Base-by-base conservation (phyloP, 2,329 filamentous ascomycete genomes). In the Colletotrichum musicola region DNA sequence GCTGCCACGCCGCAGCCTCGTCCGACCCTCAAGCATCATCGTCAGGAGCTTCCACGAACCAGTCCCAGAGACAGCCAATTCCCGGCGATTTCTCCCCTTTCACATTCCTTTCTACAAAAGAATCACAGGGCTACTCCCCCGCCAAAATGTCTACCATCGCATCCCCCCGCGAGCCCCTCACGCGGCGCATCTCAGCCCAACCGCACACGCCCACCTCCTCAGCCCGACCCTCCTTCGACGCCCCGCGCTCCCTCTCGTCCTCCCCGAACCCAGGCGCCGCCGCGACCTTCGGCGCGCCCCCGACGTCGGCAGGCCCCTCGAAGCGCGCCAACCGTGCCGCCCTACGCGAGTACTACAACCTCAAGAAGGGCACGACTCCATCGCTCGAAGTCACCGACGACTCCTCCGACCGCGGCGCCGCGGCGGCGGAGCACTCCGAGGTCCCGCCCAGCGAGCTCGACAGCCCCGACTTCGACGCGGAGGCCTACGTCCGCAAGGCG, bases 311-410 rank as follows among this genome's bases (percentile, higher is more conserved):
- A 75, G 74, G 54, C 74, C 76, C 73, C 70, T 78, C 71, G 67
- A 86, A 83, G 71, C 84, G 86, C 64, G 82, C 92, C 70, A 97
- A 97, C 81, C 92, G 95, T 72, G 89, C 92, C 64, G 95, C 95
- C 6, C 87, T 98, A 20, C 92, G 96, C 74, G 94, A 98, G 77
- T 98, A 97, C 84, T 98, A 98, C 82, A 96, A 96, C 77, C 87
- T 98, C 57, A 91, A 90, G 72, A 83, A 83, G 71, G 74, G 75
- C 44, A 74, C 73, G 22, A 74, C 73, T 20, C 76, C 79, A 16
- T 80, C 70, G 30, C 80, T 80, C 54, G 81, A 82, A 75, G 82
- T 80, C 75, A 88, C 80, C 71, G 85, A 80, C 71, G 65, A 56
- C 46, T 40, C 79, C 72, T 76, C 78, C 44, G 79, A 82, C 62